Evolutionary conservation across 2,329 filamentous ascomycete genomes (phyloP), one percentile per base, ranked within the genome.

Genomic region (Juglanconis oblonga): DNA sequence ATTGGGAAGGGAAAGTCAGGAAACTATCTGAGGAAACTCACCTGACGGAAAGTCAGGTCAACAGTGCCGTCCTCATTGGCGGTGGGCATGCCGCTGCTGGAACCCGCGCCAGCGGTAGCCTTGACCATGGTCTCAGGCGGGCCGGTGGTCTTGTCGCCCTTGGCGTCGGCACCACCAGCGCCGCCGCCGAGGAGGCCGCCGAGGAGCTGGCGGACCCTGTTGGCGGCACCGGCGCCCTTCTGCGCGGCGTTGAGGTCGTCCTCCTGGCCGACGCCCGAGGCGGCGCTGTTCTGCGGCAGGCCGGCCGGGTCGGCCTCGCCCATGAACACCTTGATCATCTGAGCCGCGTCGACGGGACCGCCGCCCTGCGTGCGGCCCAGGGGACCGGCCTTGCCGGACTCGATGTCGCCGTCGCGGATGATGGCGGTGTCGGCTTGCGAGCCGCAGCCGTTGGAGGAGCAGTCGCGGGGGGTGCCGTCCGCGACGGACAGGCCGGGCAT

Each of bases 381-480:
- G 61, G 82, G 77, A 40, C 77, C 77, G 35, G 79, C 81, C 66
- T 78, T 79, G 65, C 70, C 72, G 45, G 73, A 77, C 36, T 74
- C 76, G 58, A 84, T 72, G 72, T 84, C 81, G 3, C 70, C 68
- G 55, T 75, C 67, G 44, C 82, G 79, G 68, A 84, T 83, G 73
- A 85, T 83, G 65, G 81, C 76, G 42, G 82, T 84, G 66, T 85
- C 82, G 58, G 75, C 79, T 68, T 85, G 78, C 47, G 81, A 75
- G 52, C 82, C 82, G 66, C 81, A 85, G 40, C 64, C 63, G 56
- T 81, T 79, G 59, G 73, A 73, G 55, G 78, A 74, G 67, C 81
- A 85, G 71, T 85, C 82, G 68, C 82, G 81, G 55, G 82, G 82
- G 65, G 81, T 84, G 62, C 81, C 82, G 58, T 85, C 82, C 49